These are phyloP conservation scores for Pseudocercospora musae DNA, from an alignment of 2,329 filamentous ascomycete species.

Conservation along the genomic window DNA sequence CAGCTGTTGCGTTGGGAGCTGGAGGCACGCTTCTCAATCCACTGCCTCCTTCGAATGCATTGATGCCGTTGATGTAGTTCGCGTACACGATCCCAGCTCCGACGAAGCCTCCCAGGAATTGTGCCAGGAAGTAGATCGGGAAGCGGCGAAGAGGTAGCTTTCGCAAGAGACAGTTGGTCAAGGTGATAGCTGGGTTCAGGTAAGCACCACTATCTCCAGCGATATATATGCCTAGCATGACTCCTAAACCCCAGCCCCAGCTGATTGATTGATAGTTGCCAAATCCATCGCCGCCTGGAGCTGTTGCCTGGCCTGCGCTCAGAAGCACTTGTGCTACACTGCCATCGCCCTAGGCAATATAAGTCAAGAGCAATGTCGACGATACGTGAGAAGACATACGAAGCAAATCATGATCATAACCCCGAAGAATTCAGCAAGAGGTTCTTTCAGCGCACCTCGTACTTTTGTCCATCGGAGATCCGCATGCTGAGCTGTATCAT, in stretches of 20 bases:
- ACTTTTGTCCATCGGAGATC: constrained; percentile 40
- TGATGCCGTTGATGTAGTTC: constrained; percentile 57
- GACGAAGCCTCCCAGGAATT: constrained; percentile 64
- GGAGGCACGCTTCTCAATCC: constrained; percentile 61
- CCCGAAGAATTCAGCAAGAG: constrained; percentile 46
- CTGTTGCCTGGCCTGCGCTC: constrained; percentile 36
- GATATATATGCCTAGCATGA: constrained; percentile 59
- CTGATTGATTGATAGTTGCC: constrained; percentile 43
- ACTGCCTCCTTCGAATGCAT: constrained; percentile 55
- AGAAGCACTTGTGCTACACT: constrained; percentile 44
- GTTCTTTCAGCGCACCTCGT: constrained; percentile 38
- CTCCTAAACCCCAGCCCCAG: constrained; percentile 55
- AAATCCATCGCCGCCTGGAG: constrained; percentile 43
- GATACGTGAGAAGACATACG: background rate
- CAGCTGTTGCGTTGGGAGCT: constrained; percentile 57
- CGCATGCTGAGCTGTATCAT: constrained; percentile 37
- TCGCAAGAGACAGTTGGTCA: constrained; percentile 66
- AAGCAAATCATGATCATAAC: constrained; percentile 44
- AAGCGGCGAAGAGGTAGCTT: constrained; percentile 67
- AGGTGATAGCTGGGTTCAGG: constrained; percentile 64
- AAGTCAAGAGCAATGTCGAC: background rate
- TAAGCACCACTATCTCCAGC: constrained; percentile 34
- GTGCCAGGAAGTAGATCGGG: constrained; percentile 64
- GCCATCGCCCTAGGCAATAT: constrained; percentile 35
- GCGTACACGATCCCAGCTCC: constrained; percentile 48